phyloP scores from a whole-genome alignment of 139 green algal genomes.

The Dunaliella primolecta region DNA sequence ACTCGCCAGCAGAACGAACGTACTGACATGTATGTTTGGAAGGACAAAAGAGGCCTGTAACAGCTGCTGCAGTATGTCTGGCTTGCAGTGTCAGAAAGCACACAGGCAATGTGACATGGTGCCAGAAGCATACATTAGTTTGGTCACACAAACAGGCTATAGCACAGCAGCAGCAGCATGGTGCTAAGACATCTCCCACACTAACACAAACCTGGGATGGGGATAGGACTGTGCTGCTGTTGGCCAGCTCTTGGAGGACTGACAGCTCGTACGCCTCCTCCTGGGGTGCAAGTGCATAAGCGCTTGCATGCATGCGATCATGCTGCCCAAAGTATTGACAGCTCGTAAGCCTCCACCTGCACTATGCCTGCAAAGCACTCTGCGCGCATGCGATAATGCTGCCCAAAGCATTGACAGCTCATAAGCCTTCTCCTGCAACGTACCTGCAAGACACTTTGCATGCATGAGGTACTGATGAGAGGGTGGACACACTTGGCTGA shows the following conservation, averaged over 20 bases:
- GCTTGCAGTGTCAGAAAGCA: too few species aligned
- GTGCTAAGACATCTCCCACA: too few species aligned
- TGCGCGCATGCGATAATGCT: background rate
- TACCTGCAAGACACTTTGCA: background rate
- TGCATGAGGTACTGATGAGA: background rate
- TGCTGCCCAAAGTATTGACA: background rate
- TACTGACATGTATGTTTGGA: too few species aligned
- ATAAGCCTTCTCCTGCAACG: background rate
- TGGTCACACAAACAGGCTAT: too few species aligned
- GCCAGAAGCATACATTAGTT: too few species aligned
- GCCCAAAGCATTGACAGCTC: background rate
- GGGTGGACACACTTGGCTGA: too few species aligned
- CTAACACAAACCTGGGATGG: too few species aligned
- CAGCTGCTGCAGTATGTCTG: too few species aligned
- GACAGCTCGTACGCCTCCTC: background rate
- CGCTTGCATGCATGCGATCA: background rate
- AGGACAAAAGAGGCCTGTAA: too few species aligned
- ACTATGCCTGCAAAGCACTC: background rate
- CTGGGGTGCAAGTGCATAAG: background rate
- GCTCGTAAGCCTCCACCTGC: background rate
- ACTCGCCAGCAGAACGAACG: too few species aligned
- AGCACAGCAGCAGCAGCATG: too few species aligned
- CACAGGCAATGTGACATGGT: too few species aligned
- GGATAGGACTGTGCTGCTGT: background rate
- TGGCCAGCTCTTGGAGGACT: background rate